Evolutionary conservation across 1,139 yeast genomes (phyloP), one percentile per base, ranked within the genome.

Genomic region (Hyphopichia khmerensis): DNA sequence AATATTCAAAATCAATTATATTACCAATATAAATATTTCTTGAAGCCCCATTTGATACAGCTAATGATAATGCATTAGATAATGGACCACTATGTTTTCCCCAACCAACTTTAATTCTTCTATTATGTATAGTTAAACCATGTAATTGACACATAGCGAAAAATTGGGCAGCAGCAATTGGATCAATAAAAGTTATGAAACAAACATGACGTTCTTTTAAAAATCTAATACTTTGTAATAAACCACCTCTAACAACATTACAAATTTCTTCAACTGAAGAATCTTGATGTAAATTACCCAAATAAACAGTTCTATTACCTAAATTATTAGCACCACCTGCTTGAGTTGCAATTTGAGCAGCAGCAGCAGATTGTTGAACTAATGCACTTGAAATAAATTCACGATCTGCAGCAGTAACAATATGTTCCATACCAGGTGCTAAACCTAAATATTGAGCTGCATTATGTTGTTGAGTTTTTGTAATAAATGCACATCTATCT

Each of bases 361-460:
- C 88, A 9, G 87, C 84, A 36, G 81, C 82, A 36, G 84, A 77
- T 59, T 82, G 88, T 57, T 82, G 84, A 35, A 79, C 84, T 49
- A 80, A 69, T 2, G 85, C 84, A 36, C 76, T 70, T 1, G 84
- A 79, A 51, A 54, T 75, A 52, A 80, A 74, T 51, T 81, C 87
- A 41, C 87, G 71, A 61, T 90, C 96, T 18, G 91, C 89, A 47
- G 86, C 86, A 35, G 90, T 84, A 23, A 84, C 84, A 45, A 87
- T 72, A 58, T 87, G 90, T 59, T 87, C 96, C 80, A 84, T 82
- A 23, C 95, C 95, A 18, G 96, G 95, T 34, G 91, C 90, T 52
- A 90, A 76, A 2, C 97, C 97, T 47, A 91, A 71, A 61, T 89
- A 91, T 65, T 91, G 96, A 8, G 97, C 96, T 18, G 98, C 98